Evolutionary conservation across 2,329 filamentous ascomycete species (phyloP).

Genomic region (Aspergillus hortae): DNA sequence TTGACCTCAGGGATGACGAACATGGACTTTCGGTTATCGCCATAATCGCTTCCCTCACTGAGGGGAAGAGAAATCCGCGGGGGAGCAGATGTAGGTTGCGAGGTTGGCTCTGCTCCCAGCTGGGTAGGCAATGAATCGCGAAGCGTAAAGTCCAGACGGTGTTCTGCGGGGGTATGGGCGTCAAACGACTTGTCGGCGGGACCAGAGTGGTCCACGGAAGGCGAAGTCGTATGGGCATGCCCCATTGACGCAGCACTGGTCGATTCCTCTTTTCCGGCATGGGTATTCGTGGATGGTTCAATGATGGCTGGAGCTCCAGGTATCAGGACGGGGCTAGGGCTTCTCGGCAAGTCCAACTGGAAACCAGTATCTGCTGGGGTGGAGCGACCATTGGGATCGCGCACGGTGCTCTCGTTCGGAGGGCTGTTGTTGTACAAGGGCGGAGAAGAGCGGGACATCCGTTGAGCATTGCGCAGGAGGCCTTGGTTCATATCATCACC

Average conservation of each 20-base stretch:
- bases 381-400: constrained; percentile 8
- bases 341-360: constrained; percentile 18
- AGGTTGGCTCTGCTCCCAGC: not conserved
- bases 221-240: not conserved
- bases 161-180: constrained; percentile 9
- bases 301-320: constrained; percentile 11
- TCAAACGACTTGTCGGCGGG: constrained; percentile 8
- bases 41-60: constrained; percentile 52
- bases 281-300: constrained; percentile 2
- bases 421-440: constrained; percentile 22
- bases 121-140: constrained; percentile 20
- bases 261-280: not conserved
- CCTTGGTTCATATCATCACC: constrained; percentile 49
- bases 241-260: not conserved
- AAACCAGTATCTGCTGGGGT: constrained; percentile 19
- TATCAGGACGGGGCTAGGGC: constrained; percentile 18
- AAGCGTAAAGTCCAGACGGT: constrained; percentile 22
- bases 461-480: constrained; percentile 55
- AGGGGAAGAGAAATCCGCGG: constrained; percentile 38
- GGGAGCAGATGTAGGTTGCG: not conserved
- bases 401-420: constrained; percentile 13
- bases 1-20: constrained; percentile 39
- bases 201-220: not conserved
- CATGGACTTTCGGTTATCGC: constrained; percentile 51
- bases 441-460: constrained; percentile 55